Base-by-base conservation (phyloP, 2,329 filamentous ascomycete species). In the Neopestalotiopsis clavispora region DNA sequence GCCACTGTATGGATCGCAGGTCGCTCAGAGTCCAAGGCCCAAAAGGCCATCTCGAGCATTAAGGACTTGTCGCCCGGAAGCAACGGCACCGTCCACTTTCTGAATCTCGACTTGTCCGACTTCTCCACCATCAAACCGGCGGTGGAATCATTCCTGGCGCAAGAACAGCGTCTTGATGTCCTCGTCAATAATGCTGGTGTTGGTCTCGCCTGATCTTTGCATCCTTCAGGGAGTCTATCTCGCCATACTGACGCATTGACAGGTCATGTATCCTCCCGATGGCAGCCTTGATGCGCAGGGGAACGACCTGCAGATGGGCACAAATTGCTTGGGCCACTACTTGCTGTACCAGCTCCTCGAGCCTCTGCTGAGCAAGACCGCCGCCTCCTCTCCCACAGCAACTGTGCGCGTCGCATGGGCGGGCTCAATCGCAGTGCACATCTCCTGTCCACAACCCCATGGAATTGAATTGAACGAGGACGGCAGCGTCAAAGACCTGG, bases 1-100 rank as follows among this genome's bases (percentile, higher is more conserved):
- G 79, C 80, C 1, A 69, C 72, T 4, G 76, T 83, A 28, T 82
- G 76, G 61, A 74, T 83, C 4, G 80, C 75, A 6, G 80, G 78
- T 14, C 80, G 81, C 34, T 78, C 73, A 13, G 68, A 67, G 34
- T 65, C 69, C 23, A 76, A 74, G 42, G 77, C 73, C 63, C 69
- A 76, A 20, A 68, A 67, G 23, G 70, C 76, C 38, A 77, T 79
- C 56, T 34, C 71, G 5, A 52, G 75, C 14, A 74, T 79, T 40
- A 65, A 62, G 34, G 61, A 61, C 32, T 30, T 66, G 1, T 49
- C 67, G 3, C 69, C 57, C 1, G 67, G 63, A 61, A 70, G 73
- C 17, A 67, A 68, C 2, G 71, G 73, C 28, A 52, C 63, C 12
- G 65, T 78, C 28, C 72, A 72, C 0, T 78, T 79, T 63, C 69